Evolutionary conservation across 1,284 basidiomycete genomes (phyloP).

Genomic region (Psilocybe mexicana): DNA sequence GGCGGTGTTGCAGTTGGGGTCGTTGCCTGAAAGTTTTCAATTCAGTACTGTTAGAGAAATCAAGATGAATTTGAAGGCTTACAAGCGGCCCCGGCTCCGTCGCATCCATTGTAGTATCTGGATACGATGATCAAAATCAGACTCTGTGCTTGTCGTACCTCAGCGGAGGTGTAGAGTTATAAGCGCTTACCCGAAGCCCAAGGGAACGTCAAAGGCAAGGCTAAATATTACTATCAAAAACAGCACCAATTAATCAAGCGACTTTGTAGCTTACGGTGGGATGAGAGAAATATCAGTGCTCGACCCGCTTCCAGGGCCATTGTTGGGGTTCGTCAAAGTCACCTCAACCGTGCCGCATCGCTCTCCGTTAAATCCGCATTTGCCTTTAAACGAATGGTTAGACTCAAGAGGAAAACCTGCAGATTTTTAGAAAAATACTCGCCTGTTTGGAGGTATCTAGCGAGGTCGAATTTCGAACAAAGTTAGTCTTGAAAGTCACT

Average conservation of each 20-base stretch:
- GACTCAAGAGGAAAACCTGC: too few species aligned
- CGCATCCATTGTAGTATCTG: slow-evolving; percentile 41
- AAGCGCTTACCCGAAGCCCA: slow-evolving; percentile 18
- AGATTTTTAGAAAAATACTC: too few species aligned
- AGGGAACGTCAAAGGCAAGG: slow-evolving; percentile 21
- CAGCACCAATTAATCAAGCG: too few species aligned
- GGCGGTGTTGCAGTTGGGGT: slow-evolving; percentile 34
- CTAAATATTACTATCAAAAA: slow-evolving; percentile 2
- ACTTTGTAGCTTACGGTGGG: neutral
- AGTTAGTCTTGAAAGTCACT: too few species aligned
- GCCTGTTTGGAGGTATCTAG: slow-evolving; percentile 39
- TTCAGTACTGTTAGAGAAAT: neutral
- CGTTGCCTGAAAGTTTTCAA: slow-evolving; percentile 27
- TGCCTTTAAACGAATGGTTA: neutral
- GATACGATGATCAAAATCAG: neutral
- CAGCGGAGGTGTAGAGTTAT: neutral
- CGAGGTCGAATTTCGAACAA: neutral
- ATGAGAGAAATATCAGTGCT: neutral
- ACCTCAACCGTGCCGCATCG: neutral
- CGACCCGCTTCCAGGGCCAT: neutral
- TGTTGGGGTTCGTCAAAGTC: slow-evolving; percentile 9
- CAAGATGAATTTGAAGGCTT: slow-evolving; percentile 10
- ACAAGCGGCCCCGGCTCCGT: slow-evolving; percentile 41
- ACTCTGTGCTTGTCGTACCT: neutral
- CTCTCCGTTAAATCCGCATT: neutral